Conservation (phyloP, 331 rosid genomes). For the Arachis monticola region DNA sequence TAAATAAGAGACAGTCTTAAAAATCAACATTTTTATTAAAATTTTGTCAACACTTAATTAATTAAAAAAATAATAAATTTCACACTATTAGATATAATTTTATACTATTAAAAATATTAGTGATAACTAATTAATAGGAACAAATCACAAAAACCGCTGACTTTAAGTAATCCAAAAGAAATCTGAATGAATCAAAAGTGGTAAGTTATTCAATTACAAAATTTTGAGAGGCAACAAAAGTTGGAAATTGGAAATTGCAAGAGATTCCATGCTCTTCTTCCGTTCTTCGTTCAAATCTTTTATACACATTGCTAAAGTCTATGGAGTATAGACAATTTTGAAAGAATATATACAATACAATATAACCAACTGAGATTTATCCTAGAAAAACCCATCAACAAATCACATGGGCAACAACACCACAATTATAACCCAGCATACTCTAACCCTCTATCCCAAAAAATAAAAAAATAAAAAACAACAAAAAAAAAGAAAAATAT, state of each 20-base stretch:
- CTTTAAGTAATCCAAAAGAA: no score
- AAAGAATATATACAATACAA: constrained; percentile 14
- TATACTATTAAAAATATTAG: no score
- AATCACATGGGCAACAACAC: constrained; percentile 39
- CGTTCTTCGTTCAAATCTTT: constrained; percentile 7
- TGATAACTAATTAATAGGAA: no score
- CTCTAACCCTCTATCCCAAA: constrained; percentile 8
- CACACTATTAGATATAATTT: no score
- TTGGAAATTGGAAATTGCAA: not conserved
- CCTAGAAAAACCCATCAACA: constrained; percentile 43
- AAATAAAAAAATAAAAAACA: not conserved
- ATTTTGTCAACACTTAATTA: no score
- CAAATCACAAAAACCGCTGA: no score
- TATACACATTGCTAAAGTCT: not conserved
- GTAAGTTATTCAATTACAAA: constrained; percentile 27
- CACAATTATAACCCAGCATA: constrained; percentile 11
- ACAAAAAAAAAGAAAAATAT: not conserved
- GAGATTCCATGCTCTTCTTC: constrained; percentile 18
- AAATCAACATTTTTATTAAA: no score
- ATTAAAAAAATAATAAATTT: no score
- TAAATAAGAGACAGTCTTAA: no score
- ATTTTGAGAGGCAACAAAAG: not conserved
- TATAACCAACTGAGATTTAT: constrained; percentile 39
- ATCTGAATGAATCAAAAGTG: constrained; percentile 5
- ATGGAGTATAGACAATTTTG: constrained; percentile 10